phyloP scores from a whole-genome alignment of 1,139 yeast species.

The Candida sanyaensis region DNA sequence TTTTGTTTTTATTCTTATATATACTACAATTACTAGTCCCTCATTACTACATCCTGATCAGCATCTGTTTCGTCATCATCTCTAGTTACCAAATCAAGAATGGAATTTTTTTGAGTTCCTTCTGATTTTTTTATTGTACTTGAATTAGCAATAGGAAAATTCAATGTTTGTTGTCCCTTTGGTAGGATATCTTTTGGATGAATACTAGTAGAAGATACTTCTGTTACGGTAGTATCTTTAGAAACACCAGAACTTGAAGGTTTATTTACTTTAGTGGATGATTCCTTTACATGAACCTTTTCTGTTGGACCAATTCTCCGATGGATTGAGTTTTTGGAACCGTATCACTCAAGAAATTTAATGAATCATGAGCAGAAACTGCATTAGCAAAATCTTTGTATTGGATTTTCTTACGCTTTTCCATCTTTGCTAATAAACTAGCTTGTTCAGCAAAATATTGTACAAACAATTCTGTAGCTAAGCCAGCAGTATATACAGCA shows the following conservation, averaged over 20 bases:
- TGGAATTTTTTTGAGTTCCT: conserved; percentile 32
- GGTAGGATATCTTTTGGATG: conserved; percentile 18
- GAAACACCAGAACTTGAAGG: conserved; percentile 1
- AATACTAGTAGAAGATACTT: conserved; percentile 7
- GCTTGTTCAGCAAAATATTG: conserved; percentile 84
- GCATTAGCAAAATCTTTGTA: conserved; percentile 79
- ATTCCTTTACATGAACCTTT: conserved; percentile 37
- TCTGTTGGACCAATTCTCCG: conserved; percentile 50
- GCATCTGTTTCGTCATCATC: conserved; percentile 18
- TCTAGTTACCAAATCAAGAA: conserved; percentile 33
- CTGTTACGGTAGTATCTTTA: conserved; percentile 13
- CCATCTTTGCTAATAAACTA: conserved; percentile 63
- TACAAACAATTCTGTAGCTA: conserved; percentile 85
- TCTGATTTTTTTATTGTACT: conserved; percentile 11
- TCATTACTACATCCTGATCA: conserved; percentile 20
- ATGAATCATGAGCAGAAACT: conserved; percentile 64
- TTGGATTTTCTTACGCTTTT: conserved; percentile 66
- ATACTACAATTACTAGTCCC: conserved; percentile 12
- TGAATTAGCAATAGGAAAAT: conserved; percentile 20
- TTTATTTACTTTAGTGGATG: background rate
- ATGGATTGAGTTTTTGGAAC: conserved; percentile 65
- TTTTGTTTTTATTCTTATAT: background rate
- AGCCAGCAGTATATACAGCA: conserved; percentile 81
- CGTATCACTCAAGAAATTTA: conserved; percentile 67
- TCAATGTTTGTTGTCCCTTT: conserved; percentile 42